A percentile compares a stretch with the other conserved stretches of the same genome.
phyloP scores from a whole-genome alignment of 2,329 filamentous ascomycete species.

The Dothistroma septosporum region DNA sequence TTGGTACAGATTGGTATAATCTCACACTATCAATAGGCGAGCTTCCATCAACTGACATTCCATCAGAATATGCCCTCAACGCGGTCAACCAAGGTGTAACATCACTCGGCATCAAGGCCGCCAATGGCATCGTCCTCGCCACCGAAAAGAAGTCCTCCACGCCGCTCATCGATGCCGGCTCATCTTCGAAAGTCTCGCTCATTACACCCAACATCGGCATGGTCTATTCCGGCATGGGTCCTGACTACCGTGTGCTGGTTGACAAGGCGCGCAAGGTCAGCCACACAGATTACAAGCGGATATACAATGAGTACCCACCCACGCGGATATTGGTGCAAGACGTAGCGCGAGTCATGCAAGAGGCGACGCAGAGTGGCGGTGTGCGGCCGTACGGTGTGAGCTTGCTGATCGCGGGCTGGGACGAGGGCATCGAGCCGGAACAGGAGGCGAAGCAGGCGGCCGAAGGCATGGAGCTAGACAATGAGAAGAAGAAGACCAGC shows the following conservation, averaged over 20 bases:
- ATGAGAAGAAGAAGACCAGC: conserved; percentile 63
- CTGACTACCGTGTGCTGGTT: conserved; percentile 94
- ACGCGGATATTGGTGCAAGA: conserved; percentile 99
- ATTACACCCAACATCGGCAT: conserved; percentile 99
- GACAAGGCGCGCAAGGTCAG: conserved; percentile 98
- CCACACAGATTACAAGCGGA: conserved; percentile 97
- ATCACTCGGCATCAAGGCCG: conserved; percentile 97
- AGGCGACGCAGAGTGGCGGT: conserved; percentile 96
- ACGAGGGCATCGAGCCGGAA: conserved; percentile 91
- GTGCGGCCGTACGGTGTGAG: conserved; percentile 96
- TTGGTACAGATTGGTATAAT: conserved; percentile 89
- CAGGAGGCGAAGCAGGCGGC: conserved; percentile 63
- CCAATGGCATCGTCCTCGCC: conserved; percentile 96
- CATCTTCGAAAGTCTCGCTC: conserved; percentile 93
- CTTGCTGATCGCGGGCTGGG: conserved; percentile 93
- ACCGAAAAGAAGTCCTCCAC: conserved; percentile 99
- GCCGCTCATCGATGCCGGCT: conserved; percentile 89
- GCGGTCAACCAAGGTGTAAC: conserved; percentile 99
- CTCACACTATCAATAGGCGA: not conserved
- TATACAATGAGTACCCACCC: conserved; percentile 99
- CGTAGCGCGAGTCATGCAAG: conserved; percentile 95
- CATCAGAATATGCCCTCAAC: conserved; percentile 92
- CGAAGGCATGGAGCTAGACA: conserved; percentile 47
- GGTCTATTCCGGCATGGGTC: conserved; percentile 99
- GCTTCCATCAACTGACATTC: conserved; percentile 13